Base-by-base conservation (phyloP, 2,329 filamentous ascomycete species). In the Cercospora sojina region DNA sequence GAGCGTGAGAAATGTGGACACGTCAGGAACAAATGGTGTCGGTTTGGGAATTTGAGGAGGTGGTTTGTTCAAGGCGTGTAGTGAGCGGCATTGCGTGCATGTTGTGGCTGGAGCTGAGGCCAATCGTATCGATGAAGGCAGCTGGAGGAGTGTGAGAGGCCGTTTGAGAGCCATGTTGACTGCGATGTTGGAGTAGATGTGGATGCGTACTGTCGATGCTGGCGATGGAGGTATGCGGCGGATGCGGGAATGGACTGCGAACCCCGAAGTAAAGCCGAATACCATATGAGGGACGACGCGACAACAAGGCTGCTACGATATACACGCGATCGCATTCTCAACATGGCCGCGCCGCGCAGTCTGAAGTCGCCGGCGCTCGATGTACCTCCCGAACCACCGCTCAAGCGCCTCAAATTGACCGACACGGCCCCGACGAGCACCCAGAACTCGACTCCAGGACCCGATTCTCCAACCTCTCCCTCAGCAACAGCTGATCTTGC, bases 21-120 rank as follows among this genome's bases (percentile, higher is more conserved):
- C 88, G 77, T 97, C 90, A 32, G 93, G 94, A 43, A 96, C 89
- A 74, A 96, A 93, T 1, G 92, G 91, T 41, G 90, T 96, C 0
- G 93, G 90, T 25, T 84, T 76, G 2, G 93, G 93, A 29, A 89
- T 78, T n/a, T 35, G 62, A 51, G 49, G 65, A 16, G 64, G 59
- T 16, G 64, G 62, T 35, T 69, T 61, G 38, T 70, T 68, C 43
- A 67, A 56, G 55, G 66, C 68, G 64, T 70, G 70, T 31, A 70
- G 67, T 20, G 68, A 59, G 23, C 69, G 70, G 55, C 65, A 70
- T 64, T 72, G 70, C 23, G 59, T 25, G 55, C 69, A 71, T 65
- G 65, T 71, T 20, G 66, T 65, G 2, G 47, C 31, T n/a, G 60
- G 20, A 13, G 29, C 18, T 23, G 58, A 18, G 13, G 23, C 35